A percentile compares a stretch with the other conserved stretches of the same genome.
Conservation (phyloP, 352 stramenopile species). For the Globisporangium orthogonon region DNA sequence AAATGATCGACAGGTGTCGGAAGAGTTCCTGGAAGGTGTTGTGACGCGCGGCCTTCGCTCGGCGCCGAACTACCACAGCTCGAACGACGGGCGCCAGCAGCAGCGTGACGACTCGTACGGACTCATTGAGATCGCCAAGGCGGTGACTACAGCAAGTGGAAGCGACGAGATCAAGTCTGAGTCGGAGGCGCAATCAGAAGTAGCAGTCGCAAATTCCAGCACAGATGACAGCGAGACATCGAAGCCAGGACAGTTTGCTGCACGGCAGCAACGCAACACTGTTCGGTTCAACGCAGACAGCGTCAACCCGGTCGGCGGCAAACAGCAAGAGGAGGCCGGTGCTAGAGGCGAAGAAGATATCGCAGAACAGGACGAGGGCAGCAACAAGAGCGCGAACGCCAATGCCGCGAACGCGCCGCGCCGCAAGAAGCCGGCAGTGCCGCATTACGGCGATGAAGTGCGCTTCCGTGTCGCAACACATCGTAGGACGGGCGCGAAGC, state of each 20-base stretch:
- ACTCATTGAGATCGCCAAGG: slow-evolving; percentile 11
- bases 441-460: slow-evolving; percentile 67
- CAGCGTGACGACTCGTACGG: slow-evolving; percentile 12
- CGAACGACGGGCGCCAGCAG: slow-evolving; percentile 14
- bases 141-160: background rate
- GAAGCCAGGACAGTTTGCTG: background rate
- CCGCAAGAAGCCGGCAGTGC: slow-evolving; percentile 15
- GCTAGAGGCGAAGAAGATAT: background rate
- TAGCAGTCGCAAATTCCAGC: background rate
- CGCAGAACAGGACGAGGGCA: slow-evolving; percentile 4
- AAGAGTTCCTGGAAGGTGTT: slow-evolving; percentile 46
- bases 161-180: slow-evolving; percentile 4
- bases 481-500: slow-evolving; percentile 52
- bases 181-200: background rate
- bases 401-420: slow-evolving; percentile 11
- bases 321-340: slow-evolving; percentile 2
- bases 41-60: slow-evolving; percentile 64
- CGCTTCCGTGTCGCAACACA: slow-evolving; percentile 69
- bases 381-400: background rate
- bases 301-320: slow-evolving; percentile 11
- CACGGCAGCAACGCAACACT: slow-evolving; percentile 18
- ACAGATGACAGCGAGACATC: slow-evolving; percentile 4
- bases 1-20: slow-evolving; percentile 19
- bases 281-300: slow-evolving; percentile 61
- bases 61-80: slow-evolving; percentile 16